Evolutionary conservation across 2,329 filamentous ascomycete species (phyloP).

Genomic region (Zasmidium citrigriseum): DNA sequence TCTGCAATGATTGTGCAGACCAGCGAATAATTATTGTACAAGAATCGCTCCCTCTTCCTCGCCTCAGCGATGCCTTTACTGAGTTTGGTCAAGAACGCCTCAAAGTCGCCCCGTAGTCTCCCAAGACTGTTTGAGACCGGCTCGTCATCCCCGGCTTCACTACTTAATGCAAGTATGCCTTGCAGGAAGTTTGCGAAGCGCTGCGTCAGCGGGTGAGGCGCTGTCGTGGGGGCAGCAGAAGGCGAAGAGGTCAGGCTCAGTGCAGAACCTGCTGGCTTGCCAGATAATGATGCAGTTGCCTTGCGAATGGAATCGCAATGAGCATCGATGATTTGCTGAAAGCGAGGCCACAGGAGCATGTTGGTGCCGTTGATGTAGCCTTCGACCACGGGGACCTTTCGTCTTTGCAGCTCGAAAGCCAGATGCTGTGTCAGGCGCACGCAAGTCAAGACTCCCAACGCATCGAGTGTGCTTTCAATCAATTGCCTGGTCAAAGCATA

Average conservation of each 20-base stretch:
- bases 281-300: constrained; percentile 49
- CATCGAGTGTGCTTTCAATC: constrained; percentile 76
- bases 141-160: constrained; percentile 92
- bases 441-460: constrained; percentile 83
- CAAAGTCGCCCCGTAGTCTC: constrained; percentile 77
- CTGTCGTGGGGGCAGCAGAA: constrained; percentile 68
- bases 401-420: constrained; percentile 88
- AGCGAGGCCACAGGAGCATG: constrained; percentile 94
- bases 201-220: constrained; percentile 89
- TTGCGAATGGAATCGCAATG: constrained; percentile 85
- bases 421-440: constrained; percentile 92
- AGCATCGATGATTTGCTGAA: constrained; percentile 90
- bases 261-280: constrained; percentile 54
- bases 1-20: constrained; percentile 85
- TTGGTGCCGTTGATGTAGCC: constrained; percentile 91
- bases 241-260: constrained; percentile 55
- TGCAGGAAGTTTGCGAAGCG: constrained; percentile 93
- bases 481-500: constrained; percentile 74
- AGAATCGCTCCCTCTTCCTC: constrained; percentile 80
- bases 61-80: constrained; percentile 74
- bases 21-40: constrained; percentile 95
- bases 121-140: constrained; percentile 80
- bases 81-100: constrained; percentile 76
- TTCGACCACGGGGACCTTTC: constrained; percentile 86
- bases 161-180: constrained; percentile 77